A percentile compares a stretch with the other conserved stretches of the same genome.
These are phyloP conservation scores for Globisporangium ultimum DNA, from an alignment of 352 stramenopile species.

Conservation along the genomic window DNA sequence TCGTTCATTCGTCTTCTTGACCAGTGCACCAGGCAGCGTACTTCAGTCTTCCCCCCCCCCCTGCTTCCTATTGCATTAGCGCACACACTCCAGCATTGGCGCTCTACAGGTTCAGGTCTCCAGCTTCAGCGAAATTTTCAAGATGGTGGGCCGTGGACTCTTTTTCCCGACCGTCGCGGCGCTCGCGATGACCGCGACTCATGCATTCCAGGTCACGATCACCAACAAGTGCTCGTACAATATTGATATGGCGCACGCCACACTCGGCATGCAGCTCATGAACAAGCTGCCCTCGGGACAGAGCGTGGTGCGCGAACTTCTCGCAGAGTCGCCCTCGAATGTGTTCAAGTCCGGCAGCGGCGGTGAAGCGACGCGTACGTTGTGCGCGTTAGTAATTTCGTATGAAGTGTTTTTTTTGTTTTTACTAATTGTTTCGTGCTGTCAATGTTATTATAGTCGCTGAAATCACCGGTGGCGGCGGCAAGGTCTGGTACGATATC, in stretches of 20 bases:
- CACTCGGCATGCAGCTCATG: constrained; percentile 19
- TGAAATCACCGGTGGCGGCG: constrained; percentile 53
- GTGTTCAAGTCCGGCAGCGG: constrained; percentile 49
- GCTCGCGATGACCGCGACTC: constrained; percentile 19
- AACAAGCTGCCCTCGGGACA: constrained; percentile 26
- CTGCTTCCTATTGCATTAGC: no score
- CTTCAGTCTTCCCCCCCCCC: no score
- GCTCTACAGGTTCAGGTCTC: no score
- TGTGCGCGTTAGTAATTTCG: background rate
- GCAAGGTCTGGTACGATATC: constrained; percentile 63
- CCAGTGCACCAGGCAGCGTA: no score
- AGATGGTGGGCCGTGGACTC: constrained; percentile 4
- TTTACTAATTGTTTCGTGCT: constrained; percentile 8
- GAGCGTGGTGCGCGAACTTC: constrained; percentile 27
- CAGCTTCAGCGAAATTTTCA: no score
- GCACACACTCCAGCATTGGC: no score
- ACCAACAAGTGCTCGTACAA: constrained; percentile 48
- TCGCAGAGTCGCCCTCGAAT: constrained; percentile 27
- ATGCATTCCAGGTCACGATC: constrained; percentile 47
- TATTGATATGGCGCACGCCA: constrained; percentile 38
- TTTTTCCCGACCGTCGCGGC: background rate
- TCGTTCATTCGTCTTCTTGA: no score
- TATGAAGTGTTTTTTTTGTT: background rate
- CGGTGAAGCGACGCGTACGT: constrained; percentile 59
- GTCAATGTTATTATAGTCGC: constrained; percentile 26